These are phyloP conservation scores for Helotiales sp. DNA, from an alignment of 2,329 filamentous ascomycete genomes.

Conservation along the genomic window DNA sequence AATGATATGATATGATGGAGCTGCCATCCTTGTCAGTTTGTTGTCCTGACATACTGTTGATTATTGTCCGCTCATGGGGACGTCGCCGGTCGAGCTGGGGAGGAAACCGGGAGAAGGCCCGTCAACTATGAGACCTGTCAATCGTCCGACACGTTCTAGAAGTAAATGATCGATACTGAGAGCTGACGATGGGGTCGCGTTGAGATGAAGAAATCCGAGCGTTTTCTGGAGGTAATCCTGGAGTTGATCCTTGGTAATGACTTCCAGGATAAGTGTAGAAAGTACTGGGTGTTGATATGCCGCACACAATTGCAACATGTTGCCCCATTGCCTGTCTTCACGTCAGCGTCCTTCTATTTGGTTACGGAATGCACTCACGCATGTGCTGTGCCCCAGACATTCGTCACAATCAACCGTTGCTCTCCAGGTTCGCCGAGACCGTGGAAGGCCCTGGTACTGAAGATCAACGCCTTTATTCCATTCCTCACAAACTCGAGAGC, in stretches of 20 bases:
- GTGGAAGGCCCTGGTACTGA: constrained; percentile 84
- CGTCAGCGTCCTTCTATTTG: constrained; percentile 26
- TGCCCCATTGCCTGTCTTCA: constrained; percentile 82
- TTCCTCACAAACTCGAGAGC: constrained; percentile 56
- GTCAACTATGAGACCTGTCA: constrained; percentile 21
- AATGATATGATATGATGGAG: constrained; percentile 5
- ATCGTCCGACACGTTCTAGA: constrained; percentile 46
- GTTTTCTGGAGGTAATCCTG: constrained; percentile 68
- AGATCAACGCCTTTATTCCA: constrained; percentile 64
- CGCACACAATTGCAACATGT: constrained; percentile 86
- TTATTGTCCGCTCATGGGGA: constrained; percentile 12
- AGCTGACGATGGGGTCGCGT: constrained; percentile 72
- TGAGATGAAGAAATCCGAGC: constrained; percentile 71
- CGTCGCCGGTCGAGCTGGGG: constrained; percentile 21
- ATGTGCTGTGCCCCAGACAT: constrained; percentile 92
- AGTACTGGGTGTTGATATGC: constrained; percentile 70
- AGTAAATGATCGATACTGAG: constrained; percentile 75
- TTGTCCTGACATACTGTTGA: background rate
- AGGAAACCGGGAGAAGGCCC: constrained; percentile 16
- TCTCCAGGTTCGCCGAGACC: constrained; percentile 51
- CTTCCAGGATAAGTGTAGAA: constrained; percentile 52
- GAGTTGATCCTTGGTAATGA: constrained; percentile 58
- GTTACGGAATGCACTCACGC: constrained; percentile 59
- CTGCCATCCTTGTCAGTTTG: constrained; percentile 1
- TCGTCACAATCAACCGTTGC: constrained; percentile 80